phyloP scores from a whole-genome alignment of 179 eudicot genomes.

The Camellia oleifera region DNA sequence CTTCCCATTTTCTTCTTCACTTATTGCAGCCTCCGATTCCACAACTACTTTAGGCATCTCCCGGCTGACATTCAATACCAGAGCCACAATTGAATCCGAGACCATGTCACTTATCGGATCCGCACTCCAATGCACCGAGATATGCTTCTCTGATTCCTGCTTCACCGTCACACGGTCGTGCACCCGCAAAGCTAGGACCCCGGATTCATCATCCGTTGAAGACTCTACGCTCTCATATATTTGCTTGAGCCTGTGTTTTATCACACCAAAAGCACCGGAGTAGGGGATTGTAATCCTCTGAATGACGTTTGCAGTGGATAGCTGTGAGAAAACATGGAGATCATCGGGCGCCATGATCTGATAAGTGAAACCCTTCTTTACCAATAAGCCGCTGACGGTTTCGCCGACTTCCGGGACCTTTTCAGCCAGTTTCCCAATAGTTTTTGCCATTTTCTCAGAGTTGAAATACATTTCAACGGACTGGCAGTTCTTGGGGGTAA shows the following conservation, averaged over 20 bases:
- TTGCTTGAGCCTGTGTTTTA: constrained; percentile 72
- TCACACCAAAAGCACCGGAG: constrained; percentile 76
- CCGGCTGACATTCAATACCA: constrained; percentile 73
- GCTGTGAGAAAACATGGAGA: constrained; percentile 85
- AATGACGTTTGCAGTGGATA: constrained; percentile 71
- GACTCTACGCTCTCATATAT: constrained; percentile 84
- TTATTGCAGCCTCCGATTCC: constrained; percentile 42
- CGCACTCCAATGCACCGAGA: constrained; percentile 82
- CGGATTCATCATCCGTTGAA: constrained; percentile 64
- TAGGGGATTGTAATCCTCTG: constrained; percentile 90
- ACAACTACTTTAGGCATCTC: constrained; percentile 85
- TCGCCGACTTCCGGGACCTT: constrained; percentile 70
- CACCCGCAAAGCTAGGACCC: constrained; percentile 54
- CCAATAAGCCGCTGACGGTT: constrained; percentile 70
- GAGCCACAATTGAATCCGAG: constrained; percentile 80
- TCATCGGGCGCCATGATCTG: constrained; percentile 92
- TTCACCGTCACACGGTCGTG: constrained; percentile 70
- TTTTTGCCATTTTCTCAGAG: constrained; percentile 91
- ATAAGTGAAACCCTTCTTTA: constrained; percentile 94
- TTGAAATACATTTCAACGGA: constrained; percentile 87
- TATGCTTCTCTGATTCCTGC: constrained; percentile 76
- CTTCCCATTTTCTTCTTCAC: constrained; percentile 64
- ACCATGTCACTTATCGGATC: constrained; percentile 97
- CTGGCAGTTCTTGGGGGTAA: constrained; percentile 89
- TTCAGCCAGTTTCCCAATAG: constrained; percentile 81